Evolutionary conservation across 495 filamentous ascomycete species (phyloP), one percentile per base, ranked within the genome.

Genomic region (Penicillium bialowiezense): DNA sequence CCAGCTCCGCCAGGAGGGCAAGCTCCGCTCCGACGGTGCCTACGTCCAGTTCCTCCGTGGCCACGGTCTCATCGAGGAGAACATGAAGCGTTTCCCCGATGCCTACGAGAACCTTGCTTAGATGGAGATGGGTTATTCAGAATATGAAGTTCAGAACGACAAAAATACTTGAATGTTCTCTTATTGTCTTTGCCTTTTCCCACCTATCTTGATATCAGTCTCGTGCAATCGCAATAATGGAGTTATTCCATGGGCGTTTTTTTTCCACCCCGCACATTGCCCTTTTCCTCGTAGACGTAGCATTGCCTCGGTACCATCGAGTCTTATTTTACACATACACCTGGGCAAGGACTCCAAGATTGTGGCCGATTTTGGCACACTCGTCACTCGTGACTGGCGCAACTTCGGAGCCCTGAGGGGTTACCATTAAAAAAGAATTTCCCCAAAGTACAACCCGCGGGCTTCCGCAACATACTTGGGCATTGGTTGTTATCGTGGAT

Each of bases 31-130:
- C 59, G 93, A 98, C 71, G 93, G 93, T 83, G 95, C 95, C 62
- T 98, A 98, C 75, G 95, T 97, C 57, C 89, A 98, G 82, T 97
- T 97, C 85, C 80, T 97, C 58, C 79, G 81, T 76, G 91, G 91
- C 80, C 84, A 92, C 71, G 93, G 93, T 64, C 80, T 75, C 64
- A 72, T 98, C 49, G 83, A 79, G 68, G 56, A 89, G 59, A 97
- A 97, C 85, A 86, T 98, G 71, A 81, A 81, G 71, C 79, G 85
- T 52, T 98, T 96, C 88, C 93, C 93, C 47, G 84, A 87, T 44
- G 93, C 93, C 55, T 98, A 95, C 76, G 79, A 71, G 69, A 70
- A 69, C 59, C 20, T 59, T 37, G 75, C 73, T 69, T 76, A 78
- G 59, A 71, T 68, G 63, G 48, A 59, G 48, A 54, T 56, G 55